Percentiles rank a stretch among this genome's conserved stretches.
These are phyloP conservation scores for Thecaphora frezii DNA, from an alignment of 1,284 basidiomycete genomes.

Conservation along the genomic window DNA sequence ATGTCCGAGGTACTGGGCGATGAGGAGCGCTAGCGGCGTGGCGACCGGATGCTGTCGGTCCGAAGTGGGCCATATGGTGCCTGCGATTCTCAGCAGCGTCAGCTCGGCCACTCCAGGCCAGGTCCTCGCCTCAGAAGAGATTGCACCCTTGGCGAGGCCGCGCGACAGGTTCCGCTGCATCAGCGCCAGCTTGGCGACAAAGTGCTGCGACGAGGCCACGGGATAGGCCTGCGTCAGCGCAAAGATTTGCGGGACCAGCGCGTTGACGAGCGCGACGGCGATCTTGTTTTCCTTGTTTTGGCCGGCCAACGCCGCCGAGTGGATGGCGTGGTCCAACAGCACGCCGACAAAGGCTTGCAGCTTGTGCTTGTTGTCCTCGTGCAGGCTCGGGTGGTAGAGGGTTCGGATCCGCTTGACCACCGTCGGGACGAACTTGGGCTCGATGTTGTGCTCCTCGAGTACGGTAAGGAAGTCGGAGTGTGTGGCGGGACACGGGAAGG, in stretches of 20 bases:
- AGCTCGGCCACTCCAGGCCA: slow-evolving; percentile 87
- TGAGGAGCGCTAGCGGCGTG: slow-evolving; percentile 80
- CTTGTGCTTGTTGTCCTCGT: slow-evolving; percentile 86
- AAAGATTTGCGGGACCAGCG: slow-evolving; percentile 78
- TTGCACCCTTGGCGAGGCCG: slow-evolving; percentile 76
- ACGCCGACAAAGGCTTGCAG: slow-evolving; percentile 68
- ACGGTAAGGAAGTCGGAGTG: slow-evolving; percentile 88
- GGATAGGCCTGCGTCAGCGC: slow-evolving; percentile 81
- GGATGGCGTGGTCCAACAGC: slow-evolving; percentile 87
- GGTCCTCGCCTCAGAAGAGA: slow-evolving; percentile 71
- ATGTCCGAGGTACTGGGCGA: slow-evolving; percentile 87
- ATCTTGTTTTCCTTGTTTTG: slow-evolving; percentile 63
- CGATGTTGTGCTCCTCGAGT: slow-evolving; percentile 67
- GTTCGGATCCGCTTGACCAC: slow-evolving; percentile 89
- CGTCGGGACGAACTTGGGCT: slow-evolving; percentile 68
- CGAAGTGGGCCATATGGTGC: slow-evolving; percentile 86
- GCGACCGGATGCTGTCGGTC: slow-evolving; percentile 89
- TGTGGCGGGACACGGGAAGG: slow-evolving; percentile 81
- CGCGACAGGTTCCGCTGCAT: slow-evolving; percentile 94
- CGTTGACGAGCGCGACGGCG: slow-evolving; percentile 68
- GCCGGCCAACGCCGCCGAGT: slow-evolving; percentile 54
- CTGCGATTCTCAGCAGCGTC: slow-evolving; percentile 76
- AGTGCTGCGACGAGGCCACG: slow-evolving; percentile 74
- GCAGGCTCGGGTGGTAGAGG: slow-evolving; percentile 86
- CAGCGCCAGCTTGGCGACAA: slow-evolving; percentile 77